phyloP scores from a whole-genome alignment of 176 grass and related monocot genomes.

The Ampelocalamus luodianensis region DNA sequence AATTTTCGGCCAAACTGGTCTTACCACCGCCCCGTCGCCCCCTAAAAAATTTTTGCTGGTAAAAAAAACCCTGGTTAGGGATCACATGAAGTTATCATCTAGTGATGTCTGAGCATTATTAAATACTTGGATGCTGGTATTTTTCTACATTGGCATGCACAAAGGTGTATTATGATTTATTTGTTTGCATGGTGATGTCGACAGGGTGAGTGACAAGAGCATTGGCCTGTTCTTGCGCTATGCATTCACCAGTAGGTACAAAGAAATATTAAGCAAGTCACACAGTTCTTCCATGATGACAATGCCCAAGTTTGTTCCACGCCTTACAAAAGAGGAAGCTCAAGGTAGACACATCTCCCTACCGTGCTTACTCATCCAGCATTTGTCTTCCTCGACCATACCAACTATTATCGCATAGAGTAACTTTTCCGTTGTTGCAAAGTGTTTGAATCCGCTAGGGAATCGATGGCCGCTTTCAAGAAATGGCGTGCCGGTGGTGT shows the following conservation, averaged over 20 bases:
- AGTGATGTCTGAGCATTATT: neutral
- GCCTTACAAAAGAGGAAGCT: constrained; percentile 87
- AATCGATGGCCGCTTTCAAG: constrained; percentile 78
- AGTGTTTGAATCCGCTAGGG: constrained; percentile 82
- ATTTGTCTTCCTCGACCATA: neutral
- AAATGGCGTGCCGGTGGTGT: constrained; percentile 74
- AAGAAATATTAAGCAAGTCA: constrained; percentile 92
- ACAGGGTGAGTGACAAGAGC: constrained; percentile 84
- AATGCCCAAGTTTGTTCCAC: constrained; percentile 67
- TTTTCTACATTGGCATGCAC: neutral
- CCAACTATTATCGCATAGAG: neutral
- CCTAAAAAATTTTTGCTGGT: too few species aligned
- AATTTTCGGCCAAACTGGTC: too few species aligned
- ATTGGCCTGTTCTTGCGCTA: constrained; percentile 75
- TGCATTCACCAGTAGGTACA: constrained; percentile 82
- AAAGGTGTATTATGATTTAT: neutral
- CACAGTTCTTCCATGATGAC: constrained; percentile 63
- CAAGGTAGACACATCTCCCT: constrained; percentile 44
- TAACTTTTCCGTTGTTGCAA: neutral
- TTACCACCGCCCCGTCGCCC: too few species aligned
- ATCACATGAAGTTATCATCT: constrained; percentile 20
- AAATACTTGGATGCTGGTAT: neutral
- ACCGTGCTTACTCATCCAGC: neutral
- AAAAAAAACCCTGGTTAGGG: too few species aligned
- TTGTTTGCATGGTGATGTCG: neutral